Conservation (phyloP, 2,329 filamentous ascomycete species). For the Tolypocladium cylindrosporum region DNA sequence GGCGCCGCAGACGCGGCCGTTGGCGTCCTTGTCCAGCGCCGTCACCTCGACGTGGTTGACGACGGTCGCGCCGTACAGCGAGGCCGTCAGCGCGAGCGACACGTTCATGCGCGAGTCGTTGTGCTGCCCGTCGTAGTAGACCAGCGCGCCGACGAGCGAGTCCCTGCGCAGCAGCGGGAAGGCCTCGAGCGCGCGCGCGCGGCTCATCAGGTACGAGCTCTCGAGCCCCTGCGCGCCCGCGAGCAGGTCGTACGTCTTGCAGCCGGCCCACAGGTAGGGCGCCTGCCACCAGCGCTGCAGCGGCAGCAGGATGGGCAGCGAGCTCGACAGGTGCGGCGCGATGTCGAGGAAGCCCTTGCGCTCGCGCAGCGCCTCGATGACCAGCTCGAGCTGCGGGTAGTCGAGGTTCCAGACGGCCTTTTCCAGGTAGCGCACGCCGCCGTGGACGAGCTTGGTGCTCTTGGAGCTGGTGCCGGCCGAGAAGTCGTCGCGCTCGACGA, state of each 20-base stretch:
- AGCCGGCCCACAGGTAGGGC: constrained; percentile 61
- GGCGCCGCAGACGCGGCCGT: constrained; percentile 61
- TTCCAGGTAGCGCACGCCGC: constrained; percentile 75
- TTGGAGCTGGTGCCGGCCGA: constrained; percentile 75
- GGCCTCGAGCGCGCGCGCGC: constrained; percentile 64
- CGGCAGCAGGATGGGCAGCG: constrained; percentile 76
- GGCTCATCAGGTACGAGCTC: constrained; percentile 71
- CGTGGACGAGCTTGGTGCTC: constrained; percentile 80
- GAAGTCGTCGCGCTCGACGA: constrained; percentile 79
- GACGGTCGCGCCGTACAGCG: constrained; percentile 69
- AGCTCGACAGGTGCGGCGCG: constrained; percentile 70
- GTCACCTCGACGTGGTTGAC: constrained; percentile 78
- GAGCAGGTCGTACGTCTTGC: constrained; percentile 72
- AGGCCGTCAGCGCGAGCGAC: constrained; percentile 69
- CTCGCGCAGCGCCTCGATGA: constrained; percentile 73
- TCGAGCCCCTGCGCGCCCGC: constrained; percentile 76
- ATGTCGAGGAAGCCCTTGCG: constrained; percentile 76
- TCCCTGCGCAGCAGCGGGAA: constrained; percentile 72
- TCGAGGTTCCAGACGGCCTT: constrained; percentile 82
- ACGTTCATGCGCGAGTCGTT: constrained; percentile 87
- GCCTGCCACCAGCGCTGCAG: constrained; percentile 77
- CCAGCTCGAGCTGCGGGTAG: constrained; percentile 71
- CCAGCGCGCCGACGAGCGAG: constrained; percentile 64
- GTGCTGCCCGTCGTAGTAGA: constrained; percentile 82
- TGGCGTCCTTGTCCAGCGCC: constrained; percentile 57